Evolutionary conservation across 2,329 filamentous ascomycete species (phyloP), one percentile per base, ranked within the genome.

Genomic region (Teratosphaeria destructans): DNA sequence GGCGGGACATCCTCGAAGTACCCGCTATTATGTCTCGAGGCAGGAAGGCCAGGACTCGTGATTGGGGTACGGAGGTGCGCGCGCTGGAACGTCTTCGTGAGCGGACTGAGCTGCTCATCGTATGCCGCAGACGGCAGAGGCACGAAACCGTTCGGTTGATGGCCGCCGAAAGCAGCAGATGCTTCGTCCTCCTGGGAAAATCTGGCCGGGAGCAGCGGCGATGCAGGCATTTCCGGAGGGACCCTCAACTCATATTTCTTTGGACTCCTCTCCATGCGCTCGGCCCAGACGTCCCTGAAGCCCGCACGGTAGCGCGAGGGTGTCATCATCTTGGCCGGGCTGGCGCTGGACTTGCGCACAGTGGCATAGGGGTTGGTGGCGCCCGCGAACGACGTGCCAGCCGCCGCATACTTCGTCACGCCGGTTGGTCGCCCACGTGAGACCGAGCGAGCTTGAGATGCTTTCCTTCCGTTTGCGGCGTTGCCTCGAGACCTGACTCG

Each of bases 241-340:
- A 75, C 70, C 55, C 79, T 76, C 52, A 82, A 70, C 61, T 75
- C 75, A 67, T 82, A 82, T 61, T 79, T 78, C 60, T 82, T 72
- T 26, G 71, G 64, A 58, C 70, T 65, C 37, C 66, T 62, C 52
- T 74, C 77, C 53, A 83, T 74, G 60, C 80, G 78, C 64, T 81
- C 77, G 47, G 77, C 74, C 82, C 82, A 85, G 70, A 69, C 75
- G 67, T 75, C 77, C 70, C 71, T 76, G 71, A 74, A 77, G 61
- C 72, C 72, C 26, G 72, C 65, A 12, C 73, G 73, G 63, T 74
- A 76, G 59, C 78, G 76, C 26, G 78, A 78, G 49, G 81, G 76
- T 65, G 77, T 80, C 77, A 82, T 82, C 77, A 83, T 79, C 66
- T 78, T 82, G 52, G 78, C 75, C 27, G 71, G 70, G 37, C 68